Evolutionary conservation across 2,329 filamentous ascomycete species (phyloP), one percentile per base, ranked within the genome.

Genomic region (Cercospora canescens): DNA sequence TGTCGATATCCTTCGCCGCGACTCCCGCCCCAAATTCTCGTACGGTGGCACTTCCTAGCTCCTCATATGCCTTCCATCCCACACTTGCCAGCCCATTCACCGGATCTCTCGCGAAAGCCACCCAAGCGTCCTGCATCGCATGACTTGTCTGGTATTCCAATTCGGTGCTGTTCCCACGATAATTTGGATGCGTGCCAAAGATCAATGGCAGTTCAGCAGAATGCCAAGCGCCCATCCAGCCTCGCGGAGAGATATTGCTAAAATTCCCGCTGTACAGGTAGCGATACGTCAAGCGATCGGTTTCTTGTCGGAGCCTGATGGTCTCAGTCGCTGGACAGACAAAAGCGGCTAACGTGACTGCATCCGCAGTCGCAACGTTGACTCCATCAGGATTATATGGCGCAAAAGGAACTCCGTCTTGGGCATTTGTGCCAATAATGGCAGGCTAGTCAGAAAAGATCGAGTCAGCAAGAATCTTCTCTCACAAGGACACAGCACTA

Each of bases 211-310:
- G 70, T 57, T 82, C 79, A 6, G 73, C 72, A 45, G 73, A 75
- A 65, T 83, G 81, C 60, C 79, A 83, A 1, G 80, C 80, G 8
- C 81, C 81, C 52, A 82, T 73, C 79, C 80, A 83, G 2, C 72
- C 65, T 28, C 72, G 71, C 0, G 77, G 77, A 14, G 76, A 75
- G 37, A 82, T 76, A 65, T 83, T 82, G 21, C 78, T 72, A 68
- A 80, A 82, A 61, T 79, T 78, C 57, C 80, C 80, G 3, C 75
- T 75, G 67, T 80, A 81, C 54, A 76, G 72, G 69, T 80, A 82
- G 21, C 80, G 78, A 68, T 77, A 82, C 1, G 80, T 80, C 2
- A 75, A 71, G 0, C 74, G 66, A 16, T 73, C 74, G 32, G 67
- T 70, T 71, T 65, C 12, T 58, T 68, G 70, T 72, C 76, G 60